Conservation (phyloP, 192 early-diverging fungal species). For the Coemansia sp. region DNA sequence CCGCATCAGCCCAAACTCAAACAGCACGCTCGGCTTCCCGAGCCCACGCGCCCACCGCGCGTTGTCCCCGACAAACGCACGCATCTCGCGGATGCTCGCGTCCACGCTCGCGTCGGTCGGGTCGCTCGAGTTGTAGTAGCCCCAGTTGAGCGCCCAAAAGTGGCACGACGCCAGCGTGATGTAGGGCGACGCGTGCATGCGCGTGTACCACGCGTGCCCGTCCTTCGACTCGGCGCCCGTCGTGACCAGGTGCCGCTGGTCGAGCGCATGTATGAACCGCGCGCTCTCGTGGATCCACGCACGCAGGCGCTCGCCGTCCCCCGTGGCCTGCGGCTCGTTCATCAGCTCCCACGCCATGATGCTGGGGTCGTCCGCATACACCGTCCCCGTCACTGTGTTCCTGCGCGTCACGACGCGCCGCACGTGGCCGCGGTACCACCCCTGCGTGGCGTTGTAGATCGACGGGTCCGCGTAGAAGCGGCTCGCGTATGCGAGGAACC, state of each 20-base stretch:
- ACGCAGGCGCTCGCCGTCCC: constrained; percentile 8
- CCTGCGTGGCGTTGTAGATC: constrained; percentile 38
- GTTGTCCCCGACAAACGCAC: constrained; percentile 41
- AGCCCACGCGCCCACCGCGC: constrained; percentile 53
- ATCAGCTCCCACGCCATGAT: constrained; percentile 71
- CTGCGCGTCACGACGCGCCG: constrained; percentile 37
- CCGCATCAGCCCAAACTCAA: constrained; percentile 60
- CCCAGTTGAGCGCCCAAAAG: constrained; percentile 59
- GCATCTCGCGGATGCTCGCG: constrained; percentile 42
- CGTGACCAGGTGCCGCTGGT: constrained; percentile 59
- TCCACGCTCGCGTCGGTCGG: constrained; percentile 26
- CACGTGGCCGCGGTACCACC: constrained; percentile 54
- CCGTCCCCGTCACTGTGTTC: constrained; percentile 53
- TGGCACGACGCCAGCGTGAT: constrained; percentile 60
- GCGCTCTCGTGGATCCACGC: constrained; percentile 58
- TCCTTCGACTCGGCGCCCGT: constrained; percentile 65
- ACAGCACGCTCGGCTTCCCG: constrained; percentile 55
- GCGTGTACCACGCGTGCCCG: constrained; percentile 53
- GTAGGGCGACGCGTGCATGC: constrained; percentile 42
- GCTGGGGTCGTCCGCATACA: constrained; percentile 57
- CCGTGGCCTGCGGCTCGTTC: constrained; percentile 64
- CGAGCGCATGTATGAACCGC: constrained; percentile 48
- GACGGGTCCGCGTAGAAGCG: constrained; percentile 60
- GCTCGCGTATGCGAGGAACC: constrained; percentile 50
- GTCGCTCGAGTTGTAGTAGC: constrained; percentile 56